Evolutionary conservation across 2,329 filamentous ascomycete genomes (phyloP).

Genomic region (Aulographum hederae): DNA sequence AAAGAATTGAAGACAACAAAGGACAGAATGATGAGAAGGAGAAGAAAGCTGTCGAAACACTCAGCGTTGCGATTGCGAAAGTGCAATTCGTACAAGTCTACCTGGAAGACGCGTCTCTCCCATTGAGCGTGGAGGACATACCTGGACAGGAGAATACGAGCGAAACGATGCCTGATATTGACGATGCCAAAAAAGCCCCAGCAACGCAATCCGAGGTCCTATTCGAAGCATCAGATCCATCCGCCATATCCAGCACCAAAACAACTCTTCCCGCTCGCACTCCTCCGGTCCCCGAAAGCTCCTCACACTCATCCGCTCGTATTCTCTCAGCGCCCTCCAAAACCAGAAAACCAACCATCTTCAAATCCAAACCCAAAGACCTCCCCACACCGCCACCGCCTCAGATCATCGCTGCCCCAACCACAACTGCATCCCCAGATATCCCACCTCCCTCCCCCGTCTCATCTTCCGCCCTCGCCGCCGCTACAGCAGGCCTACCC

Average conservation of each 20-base stretch:
- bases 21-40: constrained; percentile 1
- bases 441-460: not conserved
- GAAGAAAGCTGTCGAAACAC: constrained; percentile 11
- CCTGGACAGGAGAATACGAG: not conserved
- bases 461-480: not conserved
- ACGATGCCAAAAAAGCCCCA: no score
- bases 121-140: not conserved
- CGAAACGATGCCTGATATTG: no score
- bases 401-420: not conserved
- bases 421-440: no score
- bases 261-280: not conserved
- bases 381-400: not conserved
- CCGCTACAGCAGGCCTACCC: not conserved
- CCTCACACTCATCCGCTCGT: no score
- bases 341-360: not conserved
- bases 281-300: no score
- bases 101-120: constrained; percentile 10
- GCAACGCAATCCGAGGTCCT: not conserved
- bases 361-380: not conserved
- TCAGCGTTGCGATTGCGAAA: constrained; percentile 24
- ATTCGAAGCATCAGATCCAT: not conserved
- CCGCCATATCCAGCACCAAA: not conserved
- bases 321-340: not conserved
- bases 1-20: constrained; percentile 24
- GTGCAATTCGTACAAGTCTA: constrained; percentile 33